Conservation (phyloP, 2,329 filamentous ascomycete genomes). For the Trichoderma lentiforme region DNA sequence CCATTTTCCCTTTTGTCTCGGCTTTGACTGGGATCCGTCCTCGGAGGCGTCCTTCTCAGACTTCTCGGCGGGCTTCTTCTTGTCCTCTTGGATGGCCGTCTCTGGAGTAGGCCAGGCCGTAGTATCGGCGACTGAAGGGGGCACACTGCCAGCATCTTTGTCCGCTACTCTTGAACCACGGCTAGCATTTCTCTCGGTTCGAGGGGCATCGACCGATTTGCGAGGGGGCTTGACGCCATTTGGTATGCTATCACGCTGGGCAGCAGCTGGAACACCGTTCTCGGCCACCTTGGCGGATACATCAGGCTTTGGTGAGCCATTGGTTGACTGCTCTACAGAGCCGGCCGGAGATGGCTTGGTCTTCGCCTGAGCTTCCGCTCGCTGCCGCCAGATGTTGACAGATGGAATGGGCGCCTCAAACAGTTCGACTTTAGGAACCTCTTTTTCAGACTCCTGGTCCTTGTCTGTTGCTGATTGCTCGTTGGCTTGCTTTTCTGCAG, state of each 20-base stretch:
- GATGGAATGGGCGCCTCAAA: constrained; percentile 77
- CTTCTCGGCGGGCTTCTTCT: constrained; percentile 67
- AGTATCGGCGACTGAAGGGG: constrained; percentile 71
- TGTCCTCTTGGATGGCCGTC: constrained; percentile 65
- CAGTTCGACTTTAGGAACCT: constrained; percentile 60
- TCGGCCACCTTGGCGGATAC: constrained; percentile 28
- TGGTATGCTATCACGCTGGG: constrained; percentile 26
- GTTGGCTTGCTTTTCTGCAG: constrained; percentile 39
- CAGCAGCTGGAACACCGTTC: constrained; percentile 20
- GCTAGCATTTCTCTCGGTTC: constrained; percentile 42
- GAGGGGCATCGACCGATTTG: constrained; percentile 41
- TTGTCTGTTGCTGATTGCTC: constrained; percentile 58
- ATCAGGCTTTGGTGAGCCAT: constrained; percentile 44
- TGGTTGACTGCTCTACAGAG: constrained; percentile 38
- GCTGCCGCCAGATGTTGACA: constrained; percentile 85
- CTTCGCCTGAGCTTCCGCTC: constrained; percentile 64
- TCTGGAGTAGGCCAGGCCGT: constrained; percentile 89
- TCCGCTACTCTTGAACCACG: constrained; percentile 46
- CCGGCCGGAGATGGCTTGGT: constrained; percentile 35
- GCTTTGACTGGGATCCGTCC: constrained; percentile 41
- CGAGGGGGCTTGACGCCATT: constrained; percentile 43
- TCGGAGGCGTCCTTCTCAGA: constrained; percentile 61
- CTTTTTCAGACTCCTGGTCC: constrained; percentile 43
- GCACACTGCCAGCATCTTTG: constrained; percentile 38
- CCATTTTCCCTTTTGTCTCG: constrained; percentile 78